Evolutionary conservation across 192 early-diverging fungal species (phyloP), one percentile per base, ranked within the genome.

Genomic region (Coemansia sp.): DNA sequence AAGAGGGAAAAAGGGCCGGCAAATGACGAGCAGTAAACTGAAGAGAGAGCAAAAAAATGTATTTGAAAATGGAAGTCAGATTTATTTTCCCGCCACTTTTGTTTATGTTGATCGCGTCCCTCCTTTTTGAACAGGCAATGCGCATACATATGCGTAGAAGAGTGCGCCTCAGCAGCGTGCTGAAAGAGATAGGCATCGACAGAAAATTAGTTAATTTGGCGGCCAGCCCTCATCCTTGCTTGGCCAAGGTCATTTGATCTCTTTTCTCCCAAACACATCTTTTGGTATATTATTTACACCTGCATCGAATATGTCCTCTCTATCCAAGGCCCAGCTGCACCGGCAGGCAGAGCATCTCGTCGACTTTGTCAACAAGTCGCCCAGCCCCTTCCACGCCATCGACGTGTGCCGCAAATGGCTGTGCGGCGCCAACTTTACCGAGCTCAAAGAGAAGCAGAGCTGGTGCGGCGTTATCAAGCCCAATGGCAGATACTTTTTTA

Each of bases 341-440:
- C 74, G 71, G 56, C 80, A 82, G 68, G 80, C 80, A 57, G 75
- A 82, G 63, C 74, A 82, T 68, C 81, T 98, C 26, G 66, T 98
- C 29, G 82, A 88, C 48, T 98, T 96, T 84, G 91, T 98, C 54
- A 92, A 96, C 74, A 88, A 88, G 52, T 84, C 90, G 1, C 95
- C 94, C 22, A 96, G 94, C 29, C 97, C 97, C 23, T 99, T 97
- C 84, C 97, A 99, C 75, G 95, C 91, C 43, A 92, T 95, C 25
- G 91, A 93, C 55, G 88, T 93, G 52, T 86, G 91, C 38, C 80
- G 84, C 53, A 69, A 75, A 57, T 85, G 86, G 49, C 88, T 99
- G 22, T 64, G 81, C 35, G 83, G 86, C 48, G 90, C 89, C 29
- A 90, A 94, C 0, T 99, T 93, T 77, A 71, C 84, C 47, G 92